Evolutionary conservation across 1,284 basidiomycete genomes (phyloP).

Genomic region (Cutaneotrichosporon cutaneum): DNA sequence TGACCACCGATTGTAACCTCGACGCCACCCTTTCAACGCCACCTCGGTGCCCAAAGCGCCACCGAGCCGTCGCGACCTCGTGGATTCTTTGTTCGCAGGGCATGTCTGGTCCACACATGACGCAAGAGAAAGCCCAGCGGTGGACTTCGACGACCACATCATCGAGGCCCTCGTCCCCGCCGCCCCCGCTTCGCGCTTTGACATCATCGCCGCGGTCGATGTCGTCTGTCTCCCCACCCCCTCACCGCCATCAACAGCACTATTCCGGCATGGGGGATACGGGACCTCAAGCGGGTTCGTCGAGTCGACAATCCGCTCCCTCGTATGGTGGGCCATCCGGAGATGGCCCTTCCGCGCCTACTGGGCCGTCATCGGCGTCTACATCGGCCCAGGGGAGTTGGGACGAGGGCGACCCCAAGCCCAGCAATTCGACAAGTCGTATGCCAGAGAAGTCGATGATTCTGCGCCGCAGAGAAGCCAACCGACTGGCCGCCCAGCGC

Average conservation of each 20-base stretch:
- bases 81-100: neutral
- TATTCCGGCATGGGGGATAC: neutral
- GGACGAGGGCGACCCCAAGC: neutral
- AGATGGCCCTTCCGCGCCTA: neutral
- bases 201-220: neutral
- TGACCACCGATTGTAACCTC: neutral
- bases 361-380: neutral
- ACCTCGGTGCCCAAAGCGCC: neutral
- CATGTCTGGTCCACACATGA: neutral
- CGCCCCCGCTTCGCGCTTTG: neutral
- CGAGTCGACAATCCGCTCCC: neutral
- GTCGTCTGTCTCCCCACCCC: neutral
- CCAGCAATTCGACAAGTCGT: neutral
- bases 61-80: neutral
- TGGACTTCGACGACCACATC: neutral
- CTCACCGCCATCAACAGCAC: neutral
- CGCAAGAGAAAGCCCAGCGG: neutral
- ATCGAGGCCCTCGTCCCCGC: neutral
- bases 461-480: constrained; percentile 43
- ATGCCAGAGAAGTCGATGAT: constrained; percentile 21
- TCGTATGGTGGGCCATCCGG: neutral
- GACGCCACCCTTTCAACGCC: neutral
- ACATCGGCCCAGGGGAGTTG: neutral
- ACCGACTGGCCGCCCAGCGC: constrained; percentile 47
- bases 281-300: neutral